phyloP scores from a whole-genome alignment of 2,329 filamentous ascomycete genomes.

The Aphanoascus verrucosus region DNA sequence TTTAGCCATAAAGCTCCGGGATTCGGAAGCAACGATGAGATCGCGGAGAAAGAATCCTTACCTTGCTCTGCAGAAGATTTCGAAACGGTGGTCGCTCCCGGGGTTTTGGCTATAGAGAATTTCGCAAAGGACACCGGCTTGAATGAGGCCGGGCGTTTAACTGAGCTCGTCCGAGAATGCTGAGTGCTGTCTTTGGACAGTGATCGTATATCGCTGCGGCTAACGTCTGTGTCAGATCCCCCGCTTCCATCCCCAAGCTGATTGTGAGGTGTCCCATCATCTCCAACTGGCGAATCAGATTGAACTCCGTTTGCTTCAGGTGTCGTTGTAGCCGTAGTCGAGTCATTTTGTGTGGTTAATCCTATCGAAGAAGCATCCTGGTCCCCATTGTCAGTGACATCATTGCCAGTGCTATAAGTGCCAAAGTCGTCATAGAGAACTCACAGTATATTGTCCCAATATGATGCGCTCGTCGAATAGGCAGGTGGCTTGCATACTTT shows the following conservation, averaged over 20 bases:
- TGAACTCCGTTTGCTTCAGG: constrained; percentile 31
- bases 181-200: constrained; percentile 34
- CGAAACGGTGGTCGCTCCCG: constrained; percentile 40
- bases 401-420: not conserved
- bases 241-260: constrained; percentile 38
- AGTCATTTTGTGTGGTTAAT: constrained; percentile 6
- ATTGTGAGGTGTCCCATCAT: constrained; percentile 29
- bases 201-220: constrained; percentile 42
- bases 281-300: constrained; percentile 29
- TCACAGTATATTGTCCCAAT: constrained; percentile 21
- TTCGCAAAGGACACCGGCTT: constrained; percentile 58
- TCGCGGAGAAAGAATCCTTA: constrained; percentile 20
- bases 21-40: not conserved
- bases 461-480: not conserved
- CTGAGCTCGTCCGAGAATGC: constrained; percentile 39
- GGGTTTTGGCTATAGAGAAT: constrained; percentile 53
- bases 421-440: constrained; percentile 13
- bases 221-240: constrained; percentile 54
- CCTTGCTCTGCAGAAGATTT: constrained; percentile 47
- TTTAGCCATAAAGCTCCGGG: not conserved
- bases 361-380: constrained; percentile 5
- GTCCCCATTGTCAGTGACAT: not conserved
- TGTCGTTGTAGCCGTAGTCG: constrained; percentile 21
- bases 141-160: constrained; percentile 53
- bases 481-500: constrained; percentile 1